phyloP scores from a whole-genome alignment of 2,329 filamentous ascomycete genomes.

The Aschersonia sp. region DNA sequence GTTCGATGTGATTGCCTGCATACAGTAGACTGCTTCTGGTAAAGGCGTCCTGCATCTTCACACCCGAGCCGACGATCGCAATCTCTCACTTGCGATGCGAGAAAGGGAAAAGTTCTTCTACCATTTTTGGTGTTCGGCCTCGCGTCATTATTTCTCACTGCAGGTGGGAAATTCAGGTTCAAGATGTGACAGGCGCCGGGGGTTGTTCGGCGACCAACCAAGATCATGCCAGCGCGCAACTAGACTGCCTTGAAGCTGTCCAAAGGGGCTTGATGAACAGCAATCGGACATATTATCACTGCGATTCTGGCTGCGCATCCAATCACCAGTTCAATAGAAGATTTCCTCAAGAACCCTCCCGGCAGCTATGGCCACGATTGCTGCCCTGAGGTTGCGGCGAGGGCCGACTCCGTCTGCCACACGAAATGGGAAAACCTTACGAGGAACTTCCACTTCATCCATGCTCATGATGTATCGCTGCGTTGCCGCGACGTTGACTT shows the following conservation, averaged over 20 bases:
- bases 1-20: too few relatives aligned
- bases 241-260: neutral
- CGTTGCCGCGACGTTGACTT: conserved; percentile 40
- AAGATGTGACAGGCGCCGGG: neutral
- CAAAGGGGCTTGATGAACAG: conserved; percentile 14
- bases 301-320: conserved; percentile 49
- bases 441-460: conserved; percentile 53
- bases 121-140: conserved; percentile 15
- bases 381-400: conserved; percentile 48
- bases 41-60: too few relatives aligned
- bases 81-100: neutral
- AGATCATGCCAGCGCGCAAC: too few relatives aligned
- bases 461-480: conserved; percentile 50
- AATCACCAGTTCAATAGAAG: conserved; percentile 38
- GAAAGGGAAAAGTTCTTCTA: conserved; percentile 8
- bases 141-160: conserved; percentile 17
- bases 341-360: conserved; percentile 43
- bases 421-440: conserved; percentile 48
- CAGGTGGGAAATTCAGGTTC: conserved; percentile 28
- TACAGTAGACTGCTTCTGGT: too few relatives aligned
- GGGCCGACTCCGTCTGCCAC: conserved; percentile 54
- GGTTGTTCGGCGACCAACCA: too few relatives aligned
- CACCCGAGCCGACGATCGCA: neutral
- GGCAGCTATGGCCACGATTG: conserved; percentile 39
- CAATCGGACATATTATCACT: conserved; percentile 50